phyloP scores from a whole-genome alignment of 345 rosid genomes.

The Eucalyptus virginea region DNA sequence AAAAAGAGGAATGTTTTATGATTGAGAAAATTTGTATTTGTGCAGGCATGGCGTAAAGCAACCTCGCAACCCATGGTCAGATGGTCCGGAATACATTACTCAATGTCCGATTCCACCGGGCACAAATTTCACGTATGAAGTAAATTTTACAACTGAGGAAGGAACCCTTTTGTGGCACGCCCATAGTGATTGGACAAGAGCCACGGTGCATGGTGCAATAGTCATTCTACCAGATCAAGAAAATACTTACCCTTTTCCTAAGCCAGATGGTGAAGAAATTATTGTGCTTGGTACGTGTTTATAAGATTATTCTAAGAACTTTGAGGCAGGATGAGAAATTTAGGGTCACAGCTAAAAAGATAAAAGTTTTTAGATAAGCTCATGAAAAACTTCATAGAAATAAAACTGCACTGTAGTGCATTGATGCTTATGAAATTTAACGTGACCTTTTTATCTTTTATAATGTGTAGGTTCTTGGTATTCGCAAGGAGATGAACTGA shows the following conservation, averaged over 20 bases:
- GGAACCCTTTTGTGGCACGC: conserved; percentile 1
- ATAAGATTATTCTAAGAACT: not conserved
- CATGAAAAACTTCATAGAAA: not conserved
- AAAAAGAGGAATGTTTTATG: not conserved
- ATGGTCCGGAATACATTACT: conserved; percentile 16
- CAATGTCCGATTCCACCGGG: conserved; percentile 8
- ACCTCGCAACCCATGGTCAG: conserved; percentile 21
- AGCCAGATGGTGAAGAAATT: conserved; percentile 1
- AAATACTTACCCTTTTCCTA: not conserved
- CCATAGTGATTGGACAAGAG: conserved; percentile 5
- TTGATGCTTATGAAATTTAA: not conserved
- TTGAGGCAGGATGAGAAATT: not conserved
- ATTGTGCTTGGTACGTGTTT: not conserved
- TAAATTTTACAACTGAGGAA: conserved; percentile 1
- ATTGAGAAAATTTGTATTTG: not conserved
- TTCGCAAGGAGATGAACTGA: not conserved
- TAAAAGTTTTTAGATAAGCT: not conserved
- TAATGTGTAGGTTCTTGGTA: conserved; percentile 1
- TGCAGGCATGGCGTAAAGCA: conserved; percentile 9
- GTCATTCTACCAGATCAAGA: conserved; percentile 2
- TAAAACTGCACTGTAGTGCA: not conserved
- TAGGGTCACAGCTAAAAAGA: not conserved
- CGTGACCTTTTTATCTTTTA: not conserved
- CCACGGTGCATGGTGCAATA: conserved; percentile 13
- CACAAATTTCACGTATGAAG: not conserved